A percentile compares a stretch with the other conserved stretches of the same genome.
phyloP scores from a whole-genome alignment of 768 basidiomycete species.

The Kwoniella shandongensis region DNA sequence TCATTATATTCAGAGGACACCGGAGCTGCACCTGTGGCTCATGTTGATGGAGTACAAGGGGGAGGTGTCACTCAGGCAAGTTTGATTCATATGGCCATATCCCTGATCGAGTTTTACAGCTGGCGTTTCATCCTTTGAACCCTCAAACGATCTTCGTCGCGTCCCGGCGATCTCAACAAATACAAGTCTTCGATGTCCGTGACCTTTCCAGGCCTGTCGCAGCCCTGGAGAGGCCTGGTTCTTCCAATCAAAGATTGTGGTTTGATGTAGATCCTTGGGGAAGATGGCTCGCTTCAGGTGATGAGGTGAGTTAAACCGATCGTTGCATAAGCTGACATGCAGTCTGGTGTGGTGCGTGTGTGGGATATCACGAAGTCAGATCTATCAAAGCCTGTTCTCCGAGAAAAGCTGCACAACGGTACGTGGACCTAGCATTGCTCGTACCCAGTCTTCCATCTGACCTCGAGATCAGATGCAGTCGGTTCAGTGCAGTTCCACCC shows the following conservation, averaged over 20 bases:
- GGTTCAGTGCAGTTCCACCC: constrained; percentile 76
- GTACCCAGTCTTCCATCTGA: not conserved
- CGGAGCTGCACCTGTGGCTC: constrained; percentile 61
- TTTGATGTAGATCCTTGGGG: constrained; percentile 77
- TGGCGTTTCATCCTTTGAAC: constrained; percentile 71
- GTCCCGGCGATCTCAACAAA: constrained; percentile 64
- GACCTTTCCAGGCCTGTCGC: constrained; percentile 57
- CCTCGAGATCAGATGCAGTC: constrained; percentile 62
- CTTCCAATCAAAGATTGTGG: constrained; percentile 74
- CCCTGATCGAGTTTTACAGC: no score
- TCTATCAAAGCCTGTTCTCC: constrained; percentile 49
- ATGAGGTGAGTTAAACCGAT: constrained; percentile 61
- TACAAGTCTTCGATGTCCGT: constrained; percentile 80
- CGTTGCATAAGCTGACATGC: not conserved
- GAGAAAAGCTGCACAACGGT: constrained; percentile 62
- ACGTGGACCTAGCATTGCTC: constrained; percentile 22
- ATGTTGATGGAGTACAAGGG: constrained; percentile 60
- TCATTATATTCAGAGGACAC: constrained; percentile 60
- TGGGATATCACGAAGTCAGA: constrained; percentile 58
- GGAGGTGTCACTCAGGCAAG: constrained; percentile 54
- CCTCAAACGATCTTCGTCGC: constrained; percentile 76
- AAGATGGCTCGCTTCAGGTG: constrained; percentile 65
- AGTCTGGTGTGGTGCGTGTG: constrained; percentile 65
- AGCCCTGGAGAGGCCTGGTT: constrained; percentile 52
- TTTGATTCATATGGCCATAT: no score